These are phyloP conservation scores for Middelhovenomyces tepae DNA, from an alignment of 805 yeast genomes.

Conservation along the genomic window DNA sequence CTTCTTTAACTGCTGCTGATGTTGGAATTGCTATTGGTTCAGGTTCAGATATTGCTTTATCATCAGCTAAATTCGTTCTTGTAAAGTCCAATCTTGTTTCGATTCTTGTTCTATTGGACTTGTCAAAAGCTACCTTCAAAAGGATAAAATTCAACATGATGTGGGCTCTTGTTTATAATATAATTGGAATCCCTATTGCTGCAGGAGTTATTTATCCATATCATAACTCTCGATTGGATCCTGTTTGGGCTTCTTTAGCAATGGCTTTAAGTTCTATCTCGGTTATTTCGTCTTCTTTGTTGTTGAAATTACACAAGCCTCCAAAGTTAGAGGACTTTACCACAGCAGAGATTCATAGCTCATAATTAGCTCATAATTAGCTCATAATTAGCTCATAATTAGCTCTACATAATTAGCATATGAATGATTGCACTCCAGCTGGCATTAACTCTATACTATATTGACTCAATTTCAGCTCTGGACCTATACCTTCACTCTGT, in stretches of 20 bases:
- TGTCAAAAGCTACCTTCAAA: constrained; percentile 59
- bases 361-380: too few species aligned
- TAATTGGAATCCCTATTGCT: constrained; percentile 84
- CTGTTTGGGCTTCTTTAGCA: constrained; percentile 81
- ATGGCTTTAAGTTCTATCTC: constrained; percentile 92
- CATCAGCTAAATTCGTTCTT: constrained; percentile 66
- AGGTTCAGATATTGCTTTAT: constrained; percentile 68
- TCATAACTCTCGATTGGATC: constrained; percentile 63
- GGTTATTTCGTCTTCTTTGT: constrained; percentile 72
- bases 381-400: too few species aligned
- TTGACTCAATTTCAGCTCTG: too few species aligned
- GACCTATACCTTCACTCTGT: too few species aligned
- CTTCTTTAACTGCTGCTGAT: constrained; percentile 66
- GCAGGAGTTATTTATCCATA: constrained; percentile 85
- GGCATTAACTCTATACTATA: too few species aligned
- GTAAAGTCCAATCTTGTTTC: constrained; percentile 42
- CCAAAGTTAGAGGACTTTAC: constrained; percentile 1
- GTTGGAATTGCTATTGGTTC: constrained; percentile 70
- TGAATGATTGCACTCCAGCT: too few species aligned
- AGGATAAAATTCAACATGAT: constrained; percentile 74
- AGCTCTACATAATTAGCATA: too few species aligned
- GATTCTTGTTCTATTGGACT: constrained; percentile 50
- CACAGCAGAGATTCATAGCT: too few species aligned
- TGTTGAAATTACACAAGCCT: constrained; percentile 46
- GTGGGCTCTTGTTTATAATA: constrained; percentile 80